A percentile compares a stretch with the other conserved stretches of the same genome.
These are phyloP conservation scores for Eucalyptus cloeziana DNA, from an alignment of 345 rosid genomes.

Conservation along the genomic window DNA sequence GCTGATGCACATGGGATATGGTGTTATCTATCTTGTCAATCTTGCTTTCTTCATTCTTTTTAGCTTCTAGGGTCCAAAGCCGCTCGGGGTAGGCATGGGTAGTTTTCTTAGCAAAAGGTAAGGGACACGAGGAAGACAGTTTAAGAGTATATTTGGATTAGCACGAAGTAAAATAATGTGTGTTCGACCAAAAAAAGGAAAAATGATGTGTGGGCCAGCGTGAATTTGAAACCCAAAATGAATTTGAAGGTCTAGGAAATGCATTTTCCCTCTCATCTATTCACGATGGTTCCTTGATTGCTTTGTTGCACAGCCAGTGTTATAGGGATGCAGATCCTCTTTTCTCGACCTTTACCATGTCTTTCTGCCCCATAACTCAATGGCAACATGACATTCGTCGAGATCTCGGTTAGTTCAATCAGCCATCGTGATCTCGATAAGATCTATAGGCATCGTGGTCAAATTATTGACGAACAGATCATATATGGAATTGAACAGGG, in stretches of 20 bases:
- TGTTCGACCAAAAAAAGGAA: background rate
- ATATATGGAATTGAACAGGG: background rate
- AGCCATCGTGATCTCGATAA: background rate
- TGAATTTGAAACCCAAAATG: background rate
- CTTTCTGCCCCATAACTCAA: background rate
- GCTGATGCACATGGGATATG: background rate
- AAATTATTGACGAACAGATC: background rate
- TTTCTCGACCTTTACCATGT: background rate
- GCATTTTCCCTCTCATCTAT: background rate
- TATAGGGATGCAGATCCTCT: background rate
- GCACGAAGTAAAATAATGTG: background rate
- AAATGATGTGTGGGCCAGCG: background rate
- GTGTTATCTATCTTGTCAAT: background rate
- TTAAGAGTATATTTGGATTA: background rate
- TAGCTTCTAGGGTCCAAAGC: background rate
- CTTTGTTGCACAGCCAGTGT: background rate
- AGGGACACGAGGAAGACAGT: background rate
- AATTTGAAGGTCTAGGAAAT: background rate
- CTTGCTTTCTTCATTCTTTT: background rate
- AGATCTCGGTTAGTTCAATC: background rate
- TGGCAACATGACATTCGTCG: background rate
- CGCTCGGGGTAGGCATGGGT: background rate
- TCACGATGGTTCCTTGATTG: background rate
- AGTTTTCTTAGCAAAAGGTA: background rate
- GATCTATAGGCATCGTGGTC: background rate